Evolutionary conservation across 805 yeast genomes (phyloP).

Genomic region (Monosporozyma solicola): DNA sequence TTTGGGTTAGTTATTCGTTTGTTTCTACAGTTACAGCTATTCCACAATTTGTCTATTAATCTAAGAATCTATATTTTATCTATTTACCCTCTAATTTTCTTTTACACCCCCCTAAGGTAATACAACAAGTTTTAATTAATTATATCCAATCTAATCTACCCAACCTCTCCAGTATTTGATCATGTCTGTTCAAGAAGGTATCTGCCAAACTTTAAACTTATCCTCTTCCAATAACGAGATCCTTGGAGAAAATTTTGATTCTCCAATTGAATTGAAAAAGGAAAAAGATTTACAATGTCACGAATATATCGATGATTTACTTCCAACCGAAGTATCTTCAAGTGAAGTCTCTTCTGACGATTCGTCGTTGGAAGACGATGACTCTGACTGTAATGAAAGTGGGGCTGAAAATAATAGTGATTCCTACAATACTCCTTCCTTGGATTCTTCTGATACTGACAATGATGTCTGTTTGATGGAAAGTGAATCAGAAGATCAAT

Average conservation of each 20-base stretch:
- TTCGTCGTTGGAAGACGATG: neutral
- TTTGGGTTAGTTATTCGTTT: too few species aligned
- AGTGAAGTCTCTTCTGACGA: constrained; percentile 8
- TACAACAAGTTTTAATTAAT: neutral
- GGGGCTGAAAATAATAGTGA: constrained; percentile 9
- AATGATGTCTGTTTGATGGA: neutral
- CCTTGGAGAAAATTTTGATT: neutral
- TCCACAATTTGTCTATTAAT: too few species aligned
- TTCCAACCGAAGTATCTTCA: constrained; percentile 21
- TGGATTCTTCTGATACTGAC: neutral
- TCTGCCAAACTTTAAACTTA: neutral
- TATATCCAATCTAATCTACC: neutral
- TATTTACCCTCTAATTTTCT: too few species aligned
- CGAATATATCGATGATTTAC: constrained; percentile 13
- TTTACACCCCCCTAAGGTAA: too few species aligned
- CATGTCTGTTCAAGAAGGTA: neutral
- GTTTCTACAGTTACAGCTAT: too few species aligned
- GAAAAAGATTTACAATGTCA: constrained; percentile 6
- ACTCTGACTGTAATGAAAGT: neutral
- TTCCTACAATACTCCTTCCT: constrained; percentile 2
- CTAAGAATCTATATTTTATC: too few species aligned
- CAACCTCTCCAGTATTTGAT: neutral
- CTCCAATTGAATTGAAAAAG: neutral
- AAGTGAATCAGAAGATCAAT: neutral
- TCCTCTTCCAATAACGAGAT: neutral